Conservation (phyloP, 2,329 filamentous ascomycete species). For the Xylariaceae sp. region DNA sequence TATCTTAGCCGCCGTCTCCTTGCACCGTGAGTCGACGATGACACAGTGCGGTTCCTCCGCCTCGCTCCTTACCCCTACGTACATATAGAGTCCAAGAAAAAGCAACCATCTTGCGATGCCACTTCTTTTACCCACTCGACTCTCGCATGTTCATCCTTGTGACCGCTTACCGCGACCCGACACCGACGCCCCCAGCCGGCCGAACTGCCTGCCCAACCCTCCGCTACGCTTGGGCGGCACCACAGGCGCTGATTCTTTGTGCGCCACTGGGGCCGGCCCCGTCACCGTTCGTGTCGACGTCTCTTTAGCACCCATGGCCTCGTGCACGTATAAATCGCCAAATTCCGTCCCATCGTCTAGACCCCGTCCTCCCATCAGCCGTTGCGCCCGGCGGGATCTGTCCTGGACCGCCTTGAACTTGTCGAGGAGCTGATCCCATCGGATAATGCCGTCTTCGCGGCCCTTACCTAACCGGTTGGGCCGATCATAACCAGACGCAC, state of each 20-base stretch:
- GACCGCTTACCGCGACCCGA: conserved; percentile 60
- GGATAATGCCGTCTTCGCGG: conserved; percentile 79
- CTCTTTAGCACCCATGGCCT: conserved; percentile 40
- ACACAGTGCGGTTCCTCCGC: too few species aligned
- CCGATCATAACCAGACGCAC: conserved; percentile 62
- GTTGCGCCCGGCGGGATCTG: conserved; percentile 69
- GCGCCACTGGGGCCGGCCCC: conserved; percentile 41
- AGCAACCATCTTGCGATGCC: too few species aligned
- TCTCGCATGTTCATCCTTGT: conserved; percentile 26
- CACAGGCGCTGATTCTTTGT: conserved; percentile 49
- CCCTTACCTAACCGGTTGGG: conserved; percentile 72
- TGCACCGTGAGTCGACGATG: too few species aligned
- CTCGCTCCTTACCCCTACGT: too few species aligned
- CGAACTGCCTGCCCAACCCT: conserved; percentile 66
- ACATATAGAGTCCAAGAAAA: too few species aligned
- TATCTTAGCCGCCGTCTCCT: too few species aligned
- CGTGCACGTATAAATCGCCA: conserved; percentile 41
- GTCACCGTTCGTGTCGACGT: conserved; percentile 29
- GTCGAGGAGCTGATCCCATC: conserved; percentile 89
- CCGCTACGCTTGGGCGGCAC: conserved; percentile 57
- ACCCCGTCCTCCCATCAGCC: conserved; percentile 51
- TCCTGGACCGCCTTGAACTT: conserved; percentile 94
- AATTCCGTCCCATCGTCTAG: conserved; percentile 46
- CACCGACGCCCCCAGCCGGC: conserved; percentile 68
- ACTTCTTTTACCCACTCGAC: too few species aligned